Conservation (phyloP, 2,329 filamentous ascomycete genomes). For the Phaeomoniella chlamydospora region DNA sequence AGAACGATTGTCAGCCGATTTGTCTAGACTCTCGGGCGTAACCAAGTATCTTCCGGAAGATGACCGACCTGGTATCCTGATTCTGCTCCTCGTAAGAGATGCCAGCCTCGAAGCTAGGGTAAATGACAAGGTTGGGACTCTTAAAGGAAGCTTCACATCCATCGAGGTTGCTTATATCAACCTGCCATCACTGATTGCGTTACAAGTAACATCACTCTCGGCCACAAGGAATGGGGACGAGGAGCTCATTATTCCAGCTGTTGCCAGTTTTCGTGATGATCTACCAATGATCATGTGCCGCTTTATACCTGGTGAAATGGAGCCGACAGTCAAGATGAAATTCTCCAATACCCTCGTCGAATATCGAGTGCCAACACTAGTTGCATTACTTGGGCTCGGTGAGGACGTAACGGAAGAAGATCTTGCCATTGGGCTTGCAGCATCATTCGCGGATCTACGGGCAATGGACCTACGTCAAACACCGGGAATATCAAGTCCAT, state of each 20-base stretch:
- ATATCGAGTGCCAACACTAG: slow-evolving; percentile 71
- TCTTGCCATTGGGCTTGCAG: slow-evolving; percentile 59
- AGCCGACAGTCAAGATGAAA: slow-evolving; percentile 79
- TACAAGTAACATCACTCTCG: slow-evolving; percentile 52
- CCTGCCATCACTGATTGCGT: slow-evolving; percentile 65
- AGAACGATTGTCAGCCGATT: slow-evolving; percentile 58
- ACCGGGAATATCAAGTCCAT: slow-evolving; percentile 4
- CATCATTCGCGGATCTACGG: slow-evolving; percentile 56
- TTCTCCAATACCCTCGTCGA: slow-evolving; percentile 74
- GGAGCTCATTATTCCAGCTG: slow-evolving; percentile 54
- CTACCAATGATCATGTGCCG: slow-evolving; percentile 66
- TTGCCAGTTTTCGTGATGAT: slow-evolving; percentile 20
- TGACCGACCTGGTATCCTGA: slow-evolving; percentile 77
- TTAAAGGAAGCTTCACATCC: slow-evolving; percentile 44
- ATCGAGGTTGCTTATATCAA: slow-evolving; percentile 69
- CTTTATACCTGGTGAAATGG: slow-evolving; percentile 86
- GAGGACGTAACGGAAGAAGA: slow-evolving; percentile 57
- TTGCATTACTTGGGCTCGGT: slow-evolving; percentile 60
- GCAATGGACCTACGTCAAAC: slow-evolving; percentile 4
- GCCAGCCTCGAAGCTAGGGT: slow-evolving; percentile 48
- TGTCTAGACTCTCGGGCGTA: slow-evolving; percentile 71
- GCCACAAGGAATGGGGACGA: slow-evolving; percentile 53
- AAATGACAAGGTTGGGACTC: slow-evolving; percentile 52
- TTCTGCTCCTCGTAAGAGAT: slow-evolving; percentile 52
- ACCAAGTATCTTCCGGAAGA: slow-evolving; percentile 93